Percentiles rank a stretch among this genome's conserved stretches.
Evolutionary conservation across 768 basidiomycete species (phyloP).

Genomic region (Mycena filopes): DNA sequence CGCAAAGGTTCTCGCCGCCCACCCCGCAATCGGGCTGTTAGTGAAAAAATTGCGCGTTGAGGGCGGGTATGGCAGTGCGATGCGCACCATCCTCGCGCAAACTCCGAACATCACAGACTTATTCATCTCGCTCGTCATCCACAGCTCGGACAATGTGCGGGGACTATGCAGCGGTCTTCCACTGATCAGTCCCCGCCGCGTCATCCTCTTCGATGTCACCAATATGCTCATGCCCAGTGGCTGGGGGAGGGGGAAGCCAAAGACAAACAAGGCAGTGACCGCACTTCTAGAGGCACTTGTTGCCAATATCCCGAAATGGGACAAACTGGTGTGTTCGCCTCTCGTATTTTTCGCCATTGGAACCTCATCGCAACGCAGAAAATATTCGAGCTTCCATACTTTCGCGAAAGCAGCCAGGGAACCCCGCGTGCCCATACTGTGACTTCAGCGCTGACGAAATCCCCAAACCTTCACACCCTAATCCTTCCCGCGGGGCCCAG

Average conservation of each 20-base stretch:
- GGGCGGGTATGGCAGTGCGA: conserved; percentile 10
- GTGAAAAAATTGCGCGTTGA: conserved; percentile 14
- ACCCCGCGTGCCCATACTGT: not conserved
- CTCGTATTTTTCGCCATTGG: not conserved
- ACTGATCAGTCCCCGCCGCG: conserved; percentile 12
- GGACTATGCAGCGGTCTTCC: conserved; percentile 13
- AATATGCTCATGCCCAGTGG: too few relatives aligned
- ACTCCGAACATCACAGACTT: conserved; percentile 15
- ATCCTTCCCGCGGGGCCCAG: not conserved
- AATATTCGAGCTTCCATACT: not conserved
- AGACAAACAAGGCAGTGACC: too few relatives aligned
- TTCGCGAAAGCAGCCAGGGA: not conserved
- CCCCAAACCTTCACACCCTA: not conserved
- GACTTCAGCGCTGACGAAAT: not conserved
- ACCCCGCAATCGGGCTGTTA: conserved; percentile 3
- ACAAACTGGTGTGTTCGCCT: not conserved
- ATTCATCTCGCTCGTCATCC: not conserved
- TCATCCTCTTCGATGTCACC: too few relatives aligned
- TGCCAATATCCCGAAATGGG: too few relatives aligned
- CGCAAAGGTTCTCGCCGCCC: not conserved
- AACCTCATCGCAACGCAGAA: not conserved
- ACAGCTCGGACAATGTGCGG: not conserved
- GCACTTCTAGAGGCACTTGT: too few relatives aligned
- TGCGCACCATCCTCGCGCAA: conserved; percentile 4
- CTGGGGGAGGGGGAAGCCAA: too few relatives aligned